These are phyloP conservation scores for Candida tropicalis DNA, from an alignment of 1,139 yeast genomes.

Conservation along the genomic window DNA sequence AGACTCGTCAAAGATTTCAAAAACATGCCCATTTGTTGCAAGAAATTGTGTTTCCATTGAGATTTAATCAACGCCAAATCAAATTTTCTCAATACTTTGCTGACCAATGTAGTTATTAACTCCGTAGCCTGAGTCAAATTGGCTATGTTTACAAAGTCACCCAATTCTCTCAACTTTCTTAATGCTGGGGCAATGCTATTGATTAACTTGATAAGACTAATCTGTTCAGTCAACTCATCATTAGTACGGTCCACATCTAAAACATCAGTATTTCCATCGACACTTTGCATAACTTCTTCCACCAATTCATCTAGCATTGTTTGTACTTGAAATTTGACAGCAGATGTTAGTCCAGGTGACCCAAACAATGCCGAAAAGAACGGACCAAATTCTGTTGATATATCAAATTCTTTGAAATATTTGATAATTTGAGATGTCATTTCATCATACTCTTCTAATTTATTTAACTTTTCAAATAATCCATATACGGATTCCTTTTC, in stretches of 20 bases:
- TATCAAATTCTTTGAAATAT: slow-evolving; percentile 26
- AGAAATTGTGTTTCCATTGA: slow-evolving; percentile 26
- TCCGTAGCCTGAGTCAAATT: slow-evolving; percentile 14
- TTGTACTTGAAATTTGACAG: slow-evolving; percentile 28
- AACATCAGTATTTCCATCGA: slow-evolving; percentile 9
- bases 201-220: slow-evolving; percentile 19
- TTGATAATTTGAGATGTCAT: slow-evolving; percentile 28
- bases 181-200: slow-evolving; percentile 22
- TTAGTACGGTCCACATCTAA: neutral
- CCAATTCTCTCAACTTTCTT: slow-evolving; percentile 30
- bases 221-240: slow-evolving; percentile 19
- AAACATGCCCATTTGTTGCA: slow-evolving; percentile 19
- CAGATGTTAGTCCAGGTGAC: slow-evolving; percentile 22
- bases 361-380: slow-evolving; percentile 19
- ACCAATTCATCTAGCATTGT: slow-evolving; percentile 26
- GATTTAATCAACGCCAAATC: slow-evolving; percentile 21
- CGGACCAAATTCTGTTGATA: slow-evolving; percentile 18
- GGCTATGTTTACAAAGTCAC: slow-evolving; percentile 23
- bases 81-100: slow-evolving; percentile 23
- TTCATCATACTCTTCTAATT: slow-evolving; percentile 28
- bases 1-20: slow-evolving; percentile 21
- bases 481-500: slow-evolving; percentile 19
- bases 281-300: slow-evolving; percentile 9
- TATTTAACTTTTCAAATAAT: slow-evolving; percentile 28
- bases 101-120: slow-evolving; percentile 16